These are phyloP conservation scores for Trichosporon sp. DNA, from an alignment of 1,284 basidiomycete species.

Conservation along the genomic window DNA sequence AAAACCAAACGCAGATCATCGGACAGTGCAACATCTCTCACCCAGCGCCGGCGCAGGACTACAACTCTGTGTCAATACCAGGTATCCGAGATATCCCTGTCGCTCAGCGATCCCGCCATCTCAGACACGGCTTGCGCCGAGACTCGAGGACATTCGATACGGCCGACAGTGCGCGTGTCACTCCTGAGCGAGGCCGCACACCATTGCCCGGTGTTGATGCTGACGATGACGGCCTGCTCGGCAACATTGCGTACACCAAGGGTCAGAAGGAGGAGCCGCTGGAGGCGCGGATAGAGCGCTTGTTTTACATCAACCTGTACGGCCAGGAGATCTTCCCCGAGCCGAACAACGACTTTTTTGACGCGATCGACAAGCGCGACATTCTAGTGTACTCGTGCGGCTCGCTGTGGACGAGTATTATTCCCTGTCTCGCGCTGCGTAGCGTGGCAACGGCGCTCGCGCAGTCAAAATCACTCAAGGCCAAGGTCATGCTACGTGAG, in stretches of 20 bases:
- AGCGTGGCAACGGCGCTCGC: slow-evolving; percentile 78
- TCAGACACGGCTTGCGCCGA: slow-evolving; percentile 21
- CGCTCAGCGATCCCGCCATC: slow-evolving; percentile 1
- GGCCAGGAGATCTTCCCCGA: slow-evolving; percentile 82
- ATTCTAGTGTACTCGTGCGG: slow-evolving; percentile 86
- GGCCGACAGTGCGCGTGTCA: slow-evolving; percentile 24
- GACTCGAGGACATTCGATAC: slow-evolving; percentile 49
- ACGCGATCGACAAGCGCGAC: slow-evolving; percentile 61
- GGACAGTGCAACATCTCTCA: slow-evolving; percentile 98
- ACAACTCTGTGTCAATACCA: not conserved
- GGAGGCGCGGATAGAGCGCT: slow-evolving; percentile 59
- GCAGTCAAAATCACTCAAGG: slow-evolving; percentile 63
- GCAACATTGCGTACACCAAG: slow-evolving; percentile 48
- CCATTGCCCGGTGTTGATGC: slow-evolving; percentile 21
- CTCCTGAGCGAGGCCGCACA: slow-evolving; percentile 14
- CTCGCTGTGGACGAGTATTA: slow-evolving; percentile 88
- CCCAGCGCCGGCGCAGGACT: slow-evolving; percentile 51
- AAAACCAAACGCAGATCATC: slow-evolving; percentile 71
- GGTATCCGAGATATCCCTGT: not conserved
- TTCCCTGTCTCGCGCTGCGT: slow-evolving; percentile 82
- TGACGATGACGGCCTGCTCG: slow-evolving; percentile 54
- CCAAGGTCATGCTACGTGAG: slow-evolving; percentile 79
- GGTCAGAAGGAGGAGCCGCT: slow-evolving; percentile 58
- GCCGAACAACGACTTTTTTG: slow-evolving; percentile 76
- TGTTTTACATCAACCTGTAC: slow-evolving; percentile 92